Conservation (phyloP, 139 green algal genomes). For the Parachlorella kessleri region DNA sequence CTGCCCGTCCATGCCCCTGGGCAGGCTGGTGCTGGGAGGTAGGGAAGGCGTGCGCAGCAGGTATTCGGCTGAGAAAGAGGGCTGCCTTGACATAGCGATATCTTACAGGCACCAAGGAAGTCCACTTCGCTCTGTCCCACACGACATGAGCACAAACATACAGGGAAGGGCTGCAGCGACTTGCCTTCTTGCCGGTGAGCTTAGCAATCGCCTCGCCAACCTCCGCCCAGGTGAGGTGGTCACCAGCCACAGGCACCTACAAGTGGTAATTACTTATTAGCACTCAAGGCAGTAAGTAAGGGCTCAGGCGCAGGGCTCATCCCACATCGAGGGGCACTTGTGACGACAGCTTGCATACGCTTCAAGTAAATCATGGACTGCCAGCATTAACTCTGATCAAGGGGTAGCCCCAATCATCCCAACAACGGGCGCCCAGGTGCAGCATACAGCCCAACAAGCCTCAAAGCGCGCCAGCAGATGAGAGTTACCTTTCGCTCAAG, state of each 20-base stretch:
- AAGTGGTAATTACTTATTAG: too few species aligned
- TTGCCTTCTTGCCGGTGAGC: background rate
- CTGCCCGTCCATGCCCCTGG: too few species aligned
- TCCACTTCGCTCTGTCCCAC: background rate
- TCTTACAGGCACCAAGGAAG: background rate
- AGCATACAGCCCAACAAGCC: too few species aligned
- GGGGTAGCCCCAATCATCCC: background rate
- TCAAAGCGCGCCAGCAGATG: background rate
- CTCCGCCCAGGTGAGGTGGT: background rate
- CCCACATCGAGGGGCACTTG: background rate
- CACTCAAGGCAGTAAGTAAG: too few species aligned
- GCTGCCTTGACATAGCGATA: background rate
- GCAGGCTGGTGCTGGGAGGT: too few species aligned
- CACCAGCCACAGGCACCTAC: background rate
- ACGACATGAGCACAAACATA: constrained; percentile 14
- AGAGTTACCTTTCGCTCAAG: too few species aligned
- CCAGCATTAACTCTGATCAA: too few species aligned
- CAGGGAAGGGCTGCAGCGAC: constrained; percentile 11
- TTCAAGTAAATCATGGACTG: background rate
- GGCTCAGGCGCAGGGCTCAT: too few species aligned
- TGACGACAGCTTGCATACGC: background rate
- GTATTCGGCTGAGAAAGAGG: too few species aligned
- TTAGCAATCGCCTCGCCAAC: background rate
- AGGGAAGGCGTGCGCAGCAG: too few species aligned
- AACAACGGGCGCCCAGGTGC: background rate